phyloP scores from a whole-genome alignment of 192 early-diverging fungal genomes.

The Rhizophlyctis rosea region DNA sequence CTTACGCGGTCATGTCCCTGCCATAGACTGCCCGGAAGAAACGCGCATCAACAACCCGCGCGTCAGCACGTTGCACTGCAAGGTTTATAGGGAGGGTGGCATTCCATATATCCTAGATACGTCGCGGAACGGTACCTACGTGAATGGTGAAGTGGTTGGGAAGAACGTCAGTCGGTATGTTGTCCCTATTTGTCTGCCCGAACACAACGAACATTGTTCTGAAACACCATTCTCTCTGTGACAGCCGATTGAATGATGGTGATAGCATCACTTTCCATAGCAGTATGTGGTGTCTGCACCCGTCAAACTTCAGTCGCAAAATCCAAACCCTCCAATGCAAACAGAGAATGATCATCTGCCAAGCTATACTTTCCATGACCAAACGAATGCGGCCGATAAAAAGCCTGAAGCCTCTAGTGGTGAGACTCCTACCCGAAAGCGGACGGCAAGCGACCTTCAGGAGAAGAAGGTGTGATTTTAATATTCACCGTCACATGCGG shows the following conservation, averaged over 20 bases:
- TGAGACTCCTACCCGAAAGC: not conserved
- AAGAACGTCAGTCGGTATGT: constrained; percentile 7
- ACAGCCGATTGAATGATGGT: not conserved
- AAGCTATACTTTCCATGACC: not conserved
- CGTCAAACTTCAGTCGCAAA: not conserved
- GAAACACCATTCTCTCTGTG: no score
- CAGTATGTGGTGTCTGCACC: not conserved
- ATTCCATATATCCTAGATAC: not conserved
- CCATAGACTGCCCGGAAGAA: no score
- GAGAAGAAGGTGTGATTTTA: not conserved
- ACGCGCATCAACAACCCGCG: not conserved
- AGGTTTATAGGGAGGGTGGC: not conserved
- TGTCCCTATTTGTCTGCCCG: no score
- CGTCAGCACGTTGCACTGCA: not conserved
- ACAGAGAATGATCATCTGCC: not conserved
- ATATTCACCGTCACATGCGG: not conserved
- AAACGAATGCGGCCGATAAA: not conserved
- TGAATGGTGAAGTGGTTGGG: constrained; percentile 10
- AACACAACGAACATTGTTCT: not conserved
- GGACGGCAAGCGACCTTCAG: no score
- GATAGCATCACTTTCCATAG: not conserved
- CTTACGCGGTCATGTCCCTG: no score
- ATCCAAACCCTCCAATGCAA: not conserved
- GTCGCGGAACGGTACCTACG: constrained; percentile 15
- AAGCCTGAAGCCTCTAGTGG: not conserved